phyloP scores from a whole-genome alignment of 164 flowering plant genomes.

The Magnolia kwangsiensis region DNA sequence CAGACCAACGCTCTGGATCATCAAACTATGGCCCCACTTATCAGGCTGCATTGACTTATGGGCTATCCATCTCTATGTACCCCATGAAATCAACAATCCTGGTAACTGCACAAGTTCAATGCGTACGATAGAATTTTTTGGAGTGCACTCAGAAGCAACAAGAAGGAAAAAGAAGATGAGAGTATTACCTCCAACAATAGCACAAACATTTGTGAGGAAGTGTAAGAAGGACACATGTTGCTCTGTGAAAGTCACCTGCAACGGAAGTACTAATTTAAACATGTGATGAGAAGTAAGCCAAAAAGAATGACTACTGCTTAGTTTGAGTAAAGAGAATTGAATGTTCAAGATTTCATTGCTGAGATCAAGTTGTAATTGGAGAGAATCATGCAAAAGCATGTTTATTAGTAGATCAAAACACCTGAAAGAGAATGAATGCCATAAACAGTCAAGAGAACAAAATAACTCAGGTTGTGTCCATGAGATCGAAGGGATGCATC shows the following conservation, averaged over 20 bases:
- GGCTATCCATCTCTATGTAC: neutral
- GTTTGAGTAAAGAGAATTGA: no score
- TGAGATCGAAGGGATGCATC: neutral
- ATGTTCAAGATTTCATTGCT: no score
- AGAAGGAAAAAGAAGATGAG: neutral
- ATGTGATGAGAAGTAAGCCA: no score
- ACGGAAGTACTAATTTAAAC: neutral
- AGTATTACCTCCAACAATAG: constrained; percentile 65
- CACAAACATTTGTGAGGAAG: constrained; percentile 67
- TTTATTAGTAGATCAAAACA: no score
- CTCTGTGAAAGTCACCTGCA: constrained; percentile 62
- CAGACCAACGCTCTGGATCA: neutral
- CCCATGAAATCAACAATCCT: neutral
- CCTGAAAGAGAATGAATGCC: no score
- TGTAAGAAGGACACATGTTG: constrained; percentile 53
- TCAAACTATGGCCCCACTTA: neutral
- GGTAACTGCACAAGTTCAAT: neutral
- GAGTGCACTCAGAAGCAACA: neutral
- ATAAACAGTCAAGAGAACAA: no score
- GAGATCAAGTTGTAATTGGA: no score
- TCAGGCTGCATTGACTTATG: neutral
- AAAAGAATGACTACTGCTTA: no score
- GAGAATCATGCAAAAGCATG: no score
- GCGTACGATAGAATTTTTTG: neutral
- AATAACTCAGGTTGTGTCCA: neutral